phyloP scores from a whole-genome alignment of 306 rosid genomes.

The Prunus mongolica region DNA sequence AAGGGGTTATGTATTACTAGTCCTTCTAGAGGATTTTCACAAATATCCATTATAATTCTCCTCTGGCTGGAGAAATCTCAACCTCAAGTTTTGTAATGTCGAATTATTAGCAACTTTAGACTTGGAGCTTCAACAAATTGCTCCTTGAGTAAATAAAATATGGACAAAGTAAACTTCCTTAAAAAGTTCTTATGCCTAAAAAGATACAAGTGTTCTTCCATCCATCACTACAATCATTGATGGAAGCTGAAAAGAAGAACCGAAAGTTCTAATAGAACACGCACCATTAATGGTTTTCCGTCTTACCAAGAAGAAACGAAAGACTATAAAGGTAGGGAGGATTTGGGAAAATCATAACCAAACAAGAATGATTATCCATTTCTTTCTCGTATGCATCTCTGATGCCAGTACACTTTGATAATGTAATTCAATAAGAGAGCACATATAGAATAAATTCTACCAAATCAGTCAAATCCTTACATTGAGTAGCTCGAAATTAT shows the following conservation, averaged over 20 bases:
- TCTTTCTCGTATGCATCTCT: not conserved
- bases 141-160: not conserved
- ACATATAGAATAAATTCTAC: not conserved
- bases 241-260: not conserved
- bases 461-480: slow-evolving; percentile 47
- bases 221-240: not conserved
- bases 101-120: not conserved
- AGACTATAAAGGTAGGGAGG: not conserved
- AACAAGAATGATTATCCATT: not conserved
- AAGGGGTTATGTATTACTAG: not conserved
- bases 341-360: not conserved
- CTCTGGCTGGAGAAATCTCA: not conserved
- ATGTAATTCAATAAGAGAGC: not conserved
- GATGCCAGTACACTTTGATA: not conserved
- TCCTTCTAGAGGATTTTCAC: not conserved
- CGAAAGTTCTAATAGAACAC: not conserved
- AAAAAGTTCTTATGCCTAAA: not conserved
- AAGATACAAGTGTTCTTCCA: not conserved
- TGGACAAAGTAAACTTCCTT: not conserved
- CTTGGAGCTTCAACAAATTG: not conserved
- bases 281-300: not conserved
- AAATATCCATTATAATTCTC: not conserved
- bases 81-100: not conserved
- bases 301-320: slow-evolving; percentile 1
- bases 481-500: slow-evolving; percentile 48